Evolutionary conservation across 148 eudicot genomes (phyloP).

Genomic region (Vaccinium darrowii): DNA sequence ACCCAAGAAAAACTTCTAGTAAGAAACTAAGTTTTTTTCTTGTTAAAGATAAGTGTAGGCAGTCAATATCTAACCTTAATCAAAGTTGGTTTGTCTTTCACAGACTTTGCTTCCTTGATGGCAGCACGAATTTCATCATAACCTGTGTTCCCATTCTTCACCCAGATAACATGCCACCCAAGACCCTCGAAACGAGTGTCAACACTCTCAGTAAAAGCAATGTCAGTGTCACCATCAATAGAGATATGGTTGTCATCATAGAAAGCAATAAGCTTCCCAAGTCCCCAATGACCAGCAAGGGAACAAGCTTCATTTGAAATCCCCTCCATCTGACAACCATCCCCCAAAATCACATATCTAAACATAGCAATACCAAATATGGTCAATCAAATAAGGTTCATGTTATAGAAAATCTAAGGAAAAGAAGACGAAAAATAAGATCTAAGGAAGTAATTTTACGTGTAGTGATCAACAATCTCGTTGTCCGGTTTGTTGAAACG

Average conservation of each 20-base stretch:
- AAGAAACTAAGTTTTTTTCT: not conserved
- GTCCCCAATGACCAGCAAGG: constrained; percentile 98
- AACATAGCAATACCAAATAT: constrained; percentile 7
- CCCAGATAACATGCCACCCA: constrained; percentile 99
- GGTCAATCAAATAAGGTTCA: constrained; percentile 10
- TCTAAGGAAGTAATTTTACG: constrained; percentile 43
- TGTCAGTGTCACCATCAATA: constrained; percentile 95
- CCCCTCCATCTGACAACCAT: constrained; percentile 99
- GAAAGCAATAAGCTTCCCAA: constrained; percentile 96
- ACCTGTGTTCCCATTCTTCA: constrained; percentile 92
- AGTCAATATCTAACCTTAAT: constrained; percentile 62
- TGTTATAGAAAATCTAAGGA: not conserved
- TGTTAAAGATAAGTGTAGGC: not conserved
- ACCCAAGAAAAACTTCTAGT: not conserved
- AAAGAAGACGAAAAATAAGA: not conserved
- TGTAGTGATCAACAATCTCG: constrained; percentile 95
- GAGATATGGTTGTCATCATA: constrained; percentile 99
- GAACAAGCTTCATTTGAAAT: constrained; percentile 93
- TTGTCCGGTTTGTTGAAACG: constrained; percentile 89
- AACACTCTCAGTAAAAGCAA: constrained; percentile 92
- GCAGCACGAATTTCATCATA: constrained; percentile 99
- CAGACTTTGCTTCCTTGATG: constrained; percentile 92
- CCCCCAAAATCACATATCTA: constrained; percentile 79
- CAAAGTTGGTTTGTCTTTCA: constrained; percentile 88
- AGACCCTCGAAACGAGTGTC: constrained; percentile 87